phyloP scores from a whole-genome alignment of 1,139 yeast genomes.

The Pneumocystis jirovecii region DNA sequence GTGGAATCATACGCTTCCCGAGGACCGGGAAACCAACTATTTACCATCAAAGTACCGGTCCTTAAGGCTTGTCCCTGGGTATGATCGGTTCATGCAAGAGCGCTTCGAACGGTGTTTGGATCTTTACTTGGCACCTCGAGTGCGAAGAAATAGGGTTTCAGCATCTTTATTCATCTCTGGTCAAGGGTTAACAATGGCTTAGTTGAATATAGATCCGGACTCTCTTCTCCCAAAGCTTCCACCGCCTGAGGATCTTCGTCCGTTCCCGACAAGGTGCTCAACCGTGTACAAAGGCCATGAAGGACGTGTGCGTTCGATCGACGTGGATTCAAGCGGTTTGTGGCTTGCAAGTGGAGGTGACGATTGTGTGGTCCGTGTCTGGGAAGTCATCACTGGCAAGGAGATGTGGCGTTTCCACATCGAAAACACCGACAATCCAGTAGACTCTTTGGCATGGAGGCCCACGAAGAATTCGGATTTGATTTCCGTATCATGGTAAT shows the following conservation, averaged over 20 bases:
- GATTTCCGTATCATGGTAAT: constrained; percentile 22
- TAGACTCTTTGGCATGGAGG: constrained; percentile 80
- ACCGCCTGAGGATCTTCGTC: constrained; percentile 88
- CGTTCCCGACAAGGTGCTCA: constrained; percentile 91
- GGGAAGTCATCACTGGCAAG: constrained; percentile 95
- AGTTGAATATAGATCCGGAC: constrained; percentile 89
- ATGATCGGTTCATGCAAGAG: constrained; percentile 70
- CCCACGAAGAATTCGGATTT: constrained; percentile 35
- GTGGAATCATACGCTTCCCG: constrained; percentile 60
- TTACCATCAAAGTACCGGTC: constrained; percentile 71
- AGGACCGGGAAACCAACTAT: constrained; percentile 43
- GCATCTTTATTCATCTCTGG: too few species aligned
- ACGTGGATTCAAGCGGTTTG: constrained; percentile 77
- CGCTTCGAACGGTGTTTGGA: constrained; percentile 89
- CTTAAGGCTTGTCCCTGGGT: constrained; percentile 87
- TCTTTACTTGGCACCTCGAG: constrained; percentile 89
- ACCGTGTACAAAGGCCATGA: constrained; percentile 71
- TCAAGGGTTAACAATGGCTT: constrained; percentile 18
- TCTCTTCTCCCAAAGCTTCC: constrained; percentile 91
- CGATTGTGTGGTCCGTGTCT: constrained; percentile 85
- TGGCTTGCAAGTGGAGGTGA: constrained; percentile 98
- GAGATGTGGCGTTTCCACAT: constrained; percentile 47
- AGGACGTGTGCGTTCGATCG: constrained; percentile 66
- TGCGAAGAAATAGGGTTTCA: constrained; percentile 47
- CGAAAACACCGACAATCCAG: constrained; percentile 35